A percentile compares a stretch with the other conserved stretches of the same genome.
Evolutionary conservation across 495 filamentous ascomycete species (phyloP).

Genomic region (Talaromyces ruber): DNA sequence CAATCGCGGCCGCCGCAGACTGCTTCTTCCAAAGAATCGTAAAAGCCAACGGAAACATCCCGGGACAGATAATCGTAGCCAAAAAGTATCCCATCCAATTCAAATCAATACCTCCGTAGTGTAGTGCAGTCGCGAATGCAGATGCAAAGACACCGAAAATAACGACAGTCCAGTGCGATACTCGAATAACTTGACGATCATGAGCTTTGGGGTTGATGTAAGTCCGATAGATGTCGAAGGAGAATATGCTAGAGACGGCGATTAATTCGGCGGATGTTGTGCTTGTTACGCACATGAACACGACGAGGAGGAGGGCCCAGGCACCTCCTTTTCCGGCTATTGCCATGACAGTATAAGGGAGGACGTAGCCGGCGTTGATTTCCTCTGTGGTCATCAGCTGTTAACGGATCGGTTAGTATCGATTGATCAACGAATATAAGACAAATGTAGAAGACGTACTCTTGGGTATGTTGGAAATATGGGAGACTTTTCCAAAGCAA

Average conservation of each 20-base stretch:
- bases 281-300: conserved; percentile 27
- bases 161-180: conserved; percentile 17
- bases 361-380: conserved; percentile 15
- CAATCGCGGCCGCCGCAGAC: conserved; percentile 19
- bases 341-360: conserved; percentile 19
- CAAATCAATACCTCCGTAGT: conserved; percentile 8
- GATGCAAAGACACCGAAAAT: conserved; percentile 12
- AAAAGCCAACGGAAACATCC: conserved; percentile 25
- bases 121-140: conserved; percentile 9
- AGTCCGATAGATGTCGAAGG: conserved; percentile 25
- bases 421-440: not conserved
- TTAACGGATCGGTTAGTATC: not conserved
- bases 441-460: not conserved
- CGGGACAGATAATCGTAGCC: conserved; percentile 14
- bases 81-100: conserved; percentile 17
- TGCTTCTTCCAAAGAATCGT: conserved; percentile 31
- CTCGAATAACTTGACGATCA: conserved; percentile 13
- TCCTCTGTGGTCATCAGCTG: conserved; percentile 15
- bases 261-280: conserved; percentile 22
- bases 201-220: conserved; percentile 22
- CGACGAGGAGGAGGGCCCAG: conserved; percentile 15
- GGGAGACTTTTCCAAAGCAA: conserved; percentile 14
- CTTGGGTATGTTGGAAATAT: conserved; percentile 19
- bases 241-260: conserved; percentile 21
- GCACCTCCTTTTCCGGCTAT: conserved; percentile 23